Conservation (phyloP, 768 basidiomycete species). For the Lactarius sanguifluus region DNA sequence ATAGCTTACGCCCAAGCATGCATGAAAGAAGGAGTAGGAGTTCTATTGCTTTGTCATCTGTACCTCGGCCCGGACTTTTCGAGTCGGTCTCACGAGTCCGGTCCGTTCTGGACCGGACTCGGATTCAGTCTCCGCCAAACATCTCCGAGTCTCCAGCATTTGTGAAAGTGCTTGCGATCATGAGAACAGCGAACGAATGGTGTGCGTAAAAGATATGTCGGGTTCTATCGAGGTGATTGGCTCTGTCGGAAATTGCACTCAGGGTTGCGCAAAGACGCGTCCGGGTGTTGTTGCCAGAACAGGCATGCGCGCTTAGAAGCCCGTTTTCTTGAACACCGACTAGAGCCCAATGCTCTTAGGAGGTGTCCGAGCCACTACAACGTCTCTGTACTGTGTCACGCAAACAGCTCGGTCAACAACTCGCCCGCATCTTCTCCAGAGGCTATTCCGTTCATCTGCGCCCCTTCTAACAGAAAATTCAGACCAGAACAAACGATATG, state of each 20-base stretch:
- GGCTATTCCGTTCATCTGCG: slow-evolving; percentile 1
- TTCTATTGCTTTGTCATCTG: too few species aligned
- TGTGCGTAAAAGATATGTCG: background rate
- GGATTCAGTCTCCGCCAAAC: too few species aligned
- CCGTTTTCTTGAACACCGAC: background rate
- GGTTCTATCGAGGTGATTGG: too few species aligned
- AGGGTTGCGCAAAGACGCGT: background rate
- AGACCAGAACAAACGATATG: slow-evolving; percentile 42
- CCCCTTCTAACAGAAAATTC: background rate
- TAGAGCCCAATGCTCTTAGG: slow-evolving; percentile 6
- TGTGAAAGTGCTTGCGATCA: background rate
- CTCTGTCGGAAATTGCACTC: too few species aligned
- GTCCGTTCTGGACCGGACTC: too few species aligned
- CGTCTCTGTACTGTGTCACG: background rate
- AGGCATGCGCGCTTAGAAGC: background rate
- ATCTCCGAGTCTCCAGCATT: background rate
- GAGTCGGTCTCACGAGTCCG: too few species aligned
- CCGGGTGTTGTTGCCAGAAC: background rate
- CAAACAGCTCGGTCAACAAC: background rate
- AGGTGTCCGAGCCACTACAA: background rate
- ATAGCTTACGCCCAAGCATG: background rate
- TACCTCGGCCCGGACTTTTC: too few species aligned
- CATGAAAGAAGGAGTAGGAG: background rate
- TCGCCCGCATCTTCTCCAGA: background rate
- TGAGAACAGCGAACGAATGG: background rate